A percentile compares a stretch with the other conserved stretches of the same genome.
These are phyloP conservation scores for Fusarium illudens DNA, from an alignment of 2,329 filamentous ascomycete genomes.

Conservation along the genomic window DNA sequence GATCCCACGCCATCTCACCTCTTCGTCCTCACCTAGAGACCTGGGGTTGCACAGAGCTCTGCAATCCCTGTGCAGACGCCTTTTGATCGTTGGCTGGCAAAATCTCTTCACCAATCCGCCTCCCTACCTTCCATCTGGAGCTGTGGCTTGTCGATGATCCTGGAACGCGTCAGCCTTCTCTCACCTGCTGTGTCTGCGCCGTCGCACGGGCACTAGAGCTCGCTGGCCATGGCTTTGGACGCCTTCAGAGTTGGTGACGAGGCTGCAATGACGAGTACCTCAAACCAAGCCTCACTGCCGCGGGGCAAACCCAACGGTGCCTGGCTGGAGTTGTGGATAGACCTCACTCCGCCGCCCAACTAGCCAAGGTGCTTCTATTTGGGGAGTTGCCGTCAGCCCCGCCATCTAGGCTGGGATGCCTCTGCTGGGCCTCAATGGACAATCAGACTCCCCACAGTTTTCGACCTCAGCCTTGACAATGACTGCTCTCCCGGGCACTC, in stretches of 20 bases:
- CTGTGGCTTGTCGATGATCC: constrained; percentile 24
- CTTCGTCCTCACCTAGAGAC: constrained; percentile 7
- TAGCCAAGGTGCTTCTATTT: constrained; percentile 33
- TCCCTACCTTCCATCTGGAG: neutral
- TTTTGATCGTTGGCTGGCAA: neutral
- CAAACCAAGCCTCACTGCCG: constrained; percentile 25
- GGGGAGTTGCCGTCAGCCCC: constrained; percentile 24
- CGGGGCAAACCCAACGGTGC: constrained; percentile 10
- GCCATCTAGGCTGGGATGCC: constrained; percentile 10
- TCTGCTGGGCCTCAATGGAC: constrained; percentile 6
- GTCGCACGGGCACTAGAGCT: neutral
- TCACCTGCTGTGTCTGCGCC: constrained; percentile 15
- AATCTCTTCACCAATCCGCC: neutral
- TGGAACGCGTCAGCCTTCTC: constrained; percentile 36
- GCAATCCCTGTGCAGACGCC: neutral
- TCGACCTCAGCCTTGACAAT: constrained; percentile 22
- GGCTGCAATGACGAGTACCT: constrained; percentile 26
- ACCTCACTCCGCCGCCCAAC: constrained; percentile 26
- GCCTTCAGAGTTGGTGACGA: constrained; percentile 26
- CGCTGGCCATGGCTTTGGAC: constrained; percentile 12
- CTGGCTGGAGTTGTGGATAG: constrained; percentile 15
- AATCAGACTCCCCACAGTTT: constrained; percentile 20
- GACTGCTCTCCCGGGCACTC: constrained; percentile 6
- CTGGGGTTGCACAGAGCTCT: constrained; percentile 15
- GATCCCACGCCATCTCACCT: constrained; percentile 34